Percentiles rank a stretch among this genome's conserved stretches.
Evolutionary conservation across 2,329 filamentous ascomycete species (phyloP).

Genomic region (Tolypocladium sp.): DNA sequence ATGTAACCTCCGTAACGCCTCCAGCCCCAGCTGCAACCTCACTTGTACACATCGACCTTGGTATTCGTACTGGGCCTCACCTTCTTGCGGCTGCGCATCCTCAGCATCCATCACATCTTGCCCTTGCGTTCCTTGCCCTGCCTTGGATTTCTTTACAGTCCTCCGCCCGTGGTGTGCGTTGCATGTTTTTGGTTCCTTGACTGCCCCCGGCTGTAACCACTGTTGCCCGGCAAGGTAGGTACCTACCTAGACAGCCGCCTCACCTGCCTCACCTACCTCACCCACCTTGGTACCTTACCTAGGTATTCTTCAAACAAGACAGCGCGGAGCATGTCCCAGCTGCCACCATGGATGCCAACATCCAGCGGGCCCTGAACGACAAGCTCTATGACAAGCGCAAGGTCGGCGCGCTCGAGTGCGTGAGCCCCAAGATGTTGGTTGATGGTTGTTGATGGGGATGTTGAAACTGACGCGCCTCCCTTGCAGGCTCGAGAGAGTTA

Average conservation of each 20-base stretch:
- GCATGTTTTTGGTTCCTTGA: background rate
- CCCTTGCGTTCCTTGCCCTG: background rate
- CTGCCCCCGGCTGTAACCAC: background rate
- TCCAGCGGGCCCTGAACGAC: conserved; percentile 88
- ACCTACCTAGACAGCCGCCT: background rate
- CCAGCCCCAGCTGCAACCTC: background rate
- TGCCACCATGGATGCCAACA: conserved; percentile 68
- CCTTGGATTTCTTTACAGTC: background rate
- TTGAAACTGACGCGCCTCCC: conserved; percentile 7
- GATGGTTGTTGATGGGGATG: background rate
- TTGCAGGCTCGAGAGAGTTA: conserved; percentile 74
- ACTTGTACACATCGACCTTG: background rate
- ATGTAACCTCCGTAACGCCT: background rate
- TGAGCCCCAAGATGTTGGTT: conserved; percentile 8
- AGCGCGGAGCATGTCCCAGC: conserved; percentile 5
- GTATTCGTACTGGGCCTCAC: background rate
- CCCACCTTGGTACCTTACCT: background rate
- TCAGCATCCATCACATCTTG: background rate
- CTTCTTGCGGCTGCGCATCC: background rate
- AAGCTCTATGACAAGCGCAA: conserved; percentile 99
- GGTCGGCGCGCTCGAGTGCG: conserved; percentile 89
- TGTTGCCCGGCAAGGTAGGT: background rate
- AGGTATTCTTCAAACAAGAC: background rate
- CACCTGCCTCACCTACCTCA: background rate
- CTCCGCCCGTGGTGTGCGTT: background rate